Evolutionary conservation across 805 yeast genomes (phyloP), one percentile per base, ranked within the genome.

Genomic region (Starmerella cellae): DNA sequence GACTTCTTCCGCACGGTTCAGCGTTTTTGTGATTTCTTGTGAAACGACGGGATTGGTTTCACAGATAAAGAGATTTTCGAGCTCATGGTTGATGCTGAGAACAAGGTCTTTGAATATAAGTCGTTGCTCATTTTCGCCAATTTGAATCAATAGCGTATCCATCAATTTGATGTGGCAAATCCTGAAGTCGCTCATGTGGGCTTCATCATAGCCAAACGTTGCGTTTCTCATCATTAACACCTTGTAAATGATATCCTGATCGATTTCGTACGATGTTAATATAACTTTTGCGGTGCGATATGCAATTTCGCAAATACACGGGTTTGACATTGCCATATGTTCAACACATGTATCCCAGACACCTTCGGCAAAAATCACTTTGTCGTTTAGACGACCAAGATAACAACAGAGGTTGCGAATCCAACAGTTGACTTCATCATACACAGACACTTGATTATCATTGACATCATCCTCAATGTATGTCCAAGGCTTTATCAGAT

Each of bases 291-390:
- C 37, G 4, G 52, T 43, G 4, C 39, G 35, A 34, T 47, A 52
- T 6, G 55, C 47, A 5, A 34, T 29, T 2, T 43, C 39, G 20
- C 42, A 32, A 8, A 46, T 29, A 16, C 26, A 37, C 9, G 30
- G 29, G 2, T 40, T 38, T 9, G 30, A 5, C 18, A 41, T 35
- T 3, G 44, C 43, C 41, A 50, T 44, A 14, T 50, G 43, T 2
- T 55, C 55, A 10, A 47, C 41, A 30, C 55, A 39, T 2, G 35
- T 11, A 16, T 52, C 52, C 59, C 60, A 55, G 13, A 46, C 37
- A 1, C 43, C 47, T 2, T 46, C 38, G 13, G 42, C 35, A 5
- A 55, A 30, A 13, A 44, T 5, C 5, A 31, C 39, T 5, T 33
- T 23, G 11, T 39, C 32, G 24, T 32, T 26, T 9, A 28, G 16